A percentile compares a stretch with the other conserved stretches of the same genome.
Conservation (phyloP, 371 early-diverging fungal species). For the Dinochytrium kinnereticum region DNA sequence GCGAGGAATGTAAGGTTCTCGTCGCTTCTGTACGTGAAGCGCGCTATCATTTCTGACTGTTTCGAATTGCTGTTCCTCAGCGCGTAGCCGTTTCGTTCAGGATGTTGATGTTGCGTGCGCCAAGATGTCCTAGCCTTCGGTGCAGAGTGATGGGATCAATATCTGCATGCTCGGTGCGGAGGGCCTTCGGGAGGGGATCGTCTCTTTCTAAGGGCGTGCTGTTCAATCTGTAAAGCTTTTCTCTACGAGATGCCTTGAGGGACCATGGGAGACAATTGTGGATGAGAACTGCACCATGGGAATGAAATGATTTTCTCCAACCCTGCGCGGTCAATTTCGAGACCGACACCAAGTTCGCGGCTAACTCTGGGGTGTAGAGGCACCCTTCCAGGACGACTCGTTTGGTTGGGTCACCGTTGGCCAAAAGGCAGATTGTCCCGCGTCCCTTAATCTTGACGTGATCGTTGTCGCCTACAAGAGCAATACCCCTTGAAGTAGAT, state of each 20-base stretch:
- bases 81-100: too few relatives aligned
- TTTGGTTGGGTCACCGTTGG: not conserved
- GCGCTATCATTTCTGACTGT: too few relatives aligned
- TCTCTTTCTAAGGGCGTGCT: not conserved
- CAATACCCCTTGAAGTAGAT: not conserved
- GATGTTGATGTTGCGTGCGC: not conserved
- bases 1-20: too few relatives aligned
- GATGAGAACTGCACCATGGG: not conserved
- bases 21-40: too few relatives aligned
- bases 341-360: not conserved
- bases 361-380: not conserved
- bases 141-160: not conserved
- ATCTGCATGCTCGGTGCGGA: not conserved
- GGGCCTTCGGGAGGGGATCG: not conserved
- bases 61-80: too few relatives aligned
- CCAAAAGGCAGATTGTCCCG: not conserved
- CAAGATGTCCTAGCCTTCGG: not conserved
- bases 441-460: not conserved
- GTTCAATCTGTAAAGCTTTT: not conserved
- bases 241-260: not conserved
- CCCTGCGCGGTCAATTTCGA: not conserved
- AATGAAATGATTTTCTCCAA: not conserved
- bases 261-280: not conserved
- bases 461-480: not conserved
- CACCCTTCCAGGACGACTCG: not conserved